These are phyloP conservation scores for Cercospora brassicicola DNA, from an alignment of 2,329 filamentous ascomycete species.

Conservation along the genomic window DNA sequence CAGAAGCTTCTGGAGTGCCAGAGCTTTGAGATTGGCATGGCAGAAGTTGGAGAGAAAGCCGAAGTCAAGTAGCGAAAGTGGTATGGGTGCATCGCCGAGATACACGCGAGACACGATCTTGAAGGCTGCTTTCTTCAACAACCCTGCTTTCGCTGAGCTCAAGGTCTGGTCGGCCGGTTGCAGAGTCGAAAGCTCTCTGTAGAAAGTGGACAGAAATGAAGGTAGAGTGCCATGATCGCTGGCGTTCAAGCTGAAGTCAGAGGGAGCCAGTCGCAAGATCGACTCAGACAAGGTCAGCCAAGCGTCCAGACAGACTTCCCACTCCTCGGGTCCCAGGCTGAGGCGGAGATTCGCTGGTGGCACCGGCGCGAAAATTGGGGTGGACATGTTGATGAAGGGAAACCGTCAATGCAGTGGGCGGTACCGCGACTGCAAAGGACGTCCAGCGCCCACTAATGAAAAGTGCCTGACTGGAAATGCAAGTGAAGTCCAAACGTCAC, in stretches of 20 bases:
- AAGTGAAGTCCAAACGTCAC: not conserved
- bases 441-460: not conserved
- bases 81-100: conserved; percentile 39
- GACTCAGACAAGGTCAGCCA: conserved; percentile 70
- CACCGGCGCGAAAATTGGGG: conserved; percentile 76
- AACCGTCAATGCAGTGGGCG: not conserved
- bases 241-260: conserved; percentile 54
- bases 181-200: conserved; percentile 53
- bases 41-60: conserved; percentile 68
- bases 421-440: conserved; percentile 2
- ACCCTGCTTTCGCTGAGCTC: conserved; percentile 42
- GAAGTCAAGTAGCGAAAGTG: conserved; percentile 58
- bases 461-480: not conserved
- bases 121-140: conserved; percentile 65
- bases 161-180: conserved; percentile 24
- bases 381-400: conserved; percentile 40
- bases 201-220: conserved; percentile 67
- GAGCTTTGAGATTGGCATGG: conserved; percentile 65
- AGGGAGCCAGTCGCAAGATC: conserved; percentile 60
- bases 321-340: conserved; percentile 68
- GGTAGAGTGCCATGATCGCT: conserved; percentile 59
- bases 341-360: conserved; percentile 68
- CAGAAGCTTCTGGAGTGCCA: conserved; percentile 54
- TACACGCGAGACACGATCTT: conserved; percentile 51
- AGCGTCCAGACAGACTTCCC: conserved; percentile 72